Conservation (phyloP, 2,329 filamentous ascomycete species). For the Paracorniculantispora psalliotae region DNA sequence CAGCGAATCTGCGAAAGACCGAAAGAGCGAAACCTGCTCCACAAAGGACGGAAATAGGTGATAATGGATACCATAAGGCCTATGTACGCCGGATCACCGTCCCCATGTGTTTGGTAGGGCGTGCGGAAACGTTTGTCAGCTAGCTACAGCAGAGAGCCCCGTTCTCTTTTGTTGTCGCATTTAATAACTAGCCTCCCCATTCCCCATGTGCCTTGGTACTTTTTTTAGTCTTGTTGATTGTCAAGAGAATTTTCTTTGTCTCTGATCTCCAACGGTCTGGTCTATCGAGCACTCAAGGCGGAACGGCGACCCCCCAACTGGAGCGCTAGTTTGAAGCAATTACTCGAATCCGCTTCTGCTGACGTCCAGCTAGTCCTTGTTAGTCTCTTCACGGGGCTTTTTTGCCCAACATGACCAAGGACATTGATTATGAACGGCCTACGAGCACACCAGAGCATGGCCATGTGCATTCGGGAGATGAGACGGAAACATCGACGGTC, state of each 20-base stretch:
- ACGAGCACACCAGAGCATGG: neutral
- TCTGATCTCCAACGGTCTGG: neutral
- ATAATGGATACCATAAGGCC: neutral
- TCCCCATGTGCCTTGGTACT: neutral
- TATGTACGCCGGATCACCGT: too few relatives aligned
- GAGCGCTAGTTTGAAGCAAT: too few relatives aligned
- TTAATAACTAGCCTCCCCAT: constrained; percentile 1
- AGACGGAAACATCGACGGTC: constrained; percentile 13
- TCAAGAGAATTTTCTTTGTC: neutral
- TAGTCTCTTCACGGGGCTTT: neutral
- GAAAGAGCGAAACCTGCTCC: constrained; percentile 7
- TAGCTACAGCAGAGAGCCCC: neutral
- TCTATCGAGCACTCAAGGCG: neutral
- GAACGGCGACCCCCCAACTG: neutral
- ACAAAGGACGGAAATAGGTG: constrained; percentile 7
- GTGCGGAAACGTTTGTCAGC: constrained; percentile 3
- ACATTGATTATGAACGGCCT: neutral
- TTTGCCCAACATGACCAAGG: neutral
- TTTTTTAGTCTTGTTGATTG: neutral
- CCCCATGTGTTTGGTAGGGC: neutral
- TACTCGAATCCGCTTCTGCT: neutral
- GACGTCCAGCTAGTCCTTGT: neutral
- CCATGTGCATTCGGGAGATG: neutral
- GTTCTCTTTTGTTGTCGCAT: neutral
- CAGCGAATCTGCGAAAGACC: constrained; percentile 6